These are phyloP conservation scores for Ocimum tenuiflorum DNA, from an alignment of 257 asterid species.

Conservation along the genomic window DNA sequence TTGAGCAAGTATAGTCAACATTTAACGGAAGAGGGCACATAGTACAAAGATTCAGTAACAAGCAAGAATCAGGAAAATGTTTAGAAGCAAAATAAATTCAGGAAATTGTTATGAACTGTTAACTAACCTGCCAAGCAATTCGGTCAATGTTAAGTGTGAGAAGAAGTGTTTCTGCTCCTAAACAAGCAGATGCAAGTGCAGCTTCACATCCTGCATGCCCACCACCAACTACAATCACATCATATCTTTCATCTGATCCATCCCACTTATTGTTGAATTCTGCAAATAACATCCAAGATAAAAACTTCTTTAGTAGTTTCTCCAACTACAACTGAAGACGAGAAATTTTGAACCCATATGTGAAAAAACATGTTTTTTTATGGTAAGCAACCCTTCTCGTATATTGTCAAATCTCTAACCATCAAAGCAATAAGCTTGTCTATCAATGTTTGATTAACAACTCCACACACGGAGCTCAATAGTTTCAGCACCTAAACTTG, in stretches of 20 bases:
- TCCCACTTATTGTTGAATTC: constrained; percentile 37
- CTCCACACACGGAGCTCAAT: no score
- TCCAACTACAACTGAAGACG: background rate
- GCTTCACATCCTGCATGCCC: constrained; percentile 99
- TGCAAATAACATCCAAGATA: constrained; percentile 24
- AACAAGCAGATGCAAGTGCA: constrained; percentile 92
- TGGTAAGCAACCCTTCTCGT: background rate
- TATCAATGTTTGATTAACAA: no score
- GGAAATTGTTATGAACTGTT: background rate
- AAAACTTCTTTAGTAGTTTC: constrained; percentile 2
- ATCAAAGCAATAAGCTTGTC: background rate
- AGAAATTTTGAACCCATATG: background rate
- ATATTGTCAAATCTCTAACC: background rate
- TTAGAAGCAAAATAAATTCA: no score
- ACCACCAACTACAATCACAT: constrained; percentile 95
- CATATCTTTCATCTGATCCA: constrained; percentile 60
- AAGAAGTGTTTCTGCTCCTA: constrained; percentile 93
- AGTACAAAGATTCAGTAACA: no score
- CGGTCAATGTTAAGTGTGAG: constrained; percentile 95
- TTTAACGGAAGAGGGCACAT: no score
- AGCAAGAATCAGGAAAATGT: no score
- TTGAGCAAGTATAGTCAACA: no score
- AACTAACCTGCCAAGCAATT: constrained; percentile 94
- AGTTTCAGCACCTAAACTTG: no score
- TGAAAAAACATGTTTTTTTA: no score